Evolutionary conservation across 164 flowering plant species (phyloP).

Genomic region (Umbilicus rupestris): DNA sequence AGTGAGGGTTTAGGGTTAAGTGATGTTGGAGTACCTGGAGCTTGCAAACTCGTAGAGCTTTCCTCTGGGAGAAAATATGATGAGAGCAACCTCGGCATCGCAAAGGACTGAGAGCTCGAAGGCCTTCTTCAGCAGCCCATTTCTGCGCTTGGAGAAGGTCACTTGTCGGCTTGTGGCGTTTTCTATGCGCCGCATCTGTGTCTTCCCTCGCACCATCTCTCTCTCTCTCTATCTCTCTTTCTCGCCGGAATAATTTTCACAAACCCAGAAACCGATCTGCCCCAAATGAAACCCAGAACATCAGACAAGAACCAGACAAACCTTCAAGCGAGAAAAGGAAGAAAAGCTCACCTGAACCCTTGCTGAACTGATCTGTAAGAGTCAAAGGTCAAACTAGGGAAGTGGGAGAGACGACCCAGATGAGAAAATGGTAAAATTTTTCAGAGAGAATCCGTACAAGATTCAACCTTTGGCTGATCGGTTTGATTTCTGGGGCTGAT

Average conservation of each 20-base stretch:
- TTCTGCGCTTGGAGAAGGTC: constrained; percentile 60
- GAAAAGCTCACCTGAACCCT: not conserved
- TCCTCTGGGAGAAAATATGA: constrained; percentile 59
- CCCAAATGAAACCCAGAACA: not conserved
- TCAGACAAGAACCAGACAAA: not conserved
- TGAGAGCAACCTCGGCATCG: constrained; percentile 56
- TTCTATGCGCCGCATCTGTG: constrained; percentile 61
- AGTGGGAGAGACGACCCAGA: not conserved
- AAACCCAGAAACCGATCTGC: not conserved
- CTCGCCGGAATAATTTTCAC: not conserved
- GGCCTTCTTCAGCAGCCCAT: constrained; percentile 64
- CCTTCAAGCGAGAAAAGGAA: not conserved
- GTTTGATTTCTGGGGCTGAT: not conserved
- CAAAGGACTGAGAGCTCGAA: constrained; percentile 63
- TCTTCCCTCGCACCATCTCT: constrained; percentile 68
- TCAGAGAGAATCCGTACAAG: not conserved
- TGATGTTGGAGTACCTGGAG: constrained; percentile 25
- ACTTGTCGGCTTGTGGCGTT: constrained; percentile 70
- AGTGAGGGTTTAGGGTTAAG: not conserved
- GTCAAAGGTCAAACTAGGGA: not conserved
- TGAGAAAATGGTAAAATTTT: no score
- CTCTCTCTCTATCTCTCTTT: not conserved
- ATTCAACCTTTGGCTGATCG: not conserved
- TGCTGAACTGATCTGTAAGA: not conserved
- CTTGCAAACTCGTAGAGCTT: constrained; percentile 64